Base-by-base conservation (phyloP, 1,139 yeast species). In the Geotrichum cucujoidarum region DNA sequence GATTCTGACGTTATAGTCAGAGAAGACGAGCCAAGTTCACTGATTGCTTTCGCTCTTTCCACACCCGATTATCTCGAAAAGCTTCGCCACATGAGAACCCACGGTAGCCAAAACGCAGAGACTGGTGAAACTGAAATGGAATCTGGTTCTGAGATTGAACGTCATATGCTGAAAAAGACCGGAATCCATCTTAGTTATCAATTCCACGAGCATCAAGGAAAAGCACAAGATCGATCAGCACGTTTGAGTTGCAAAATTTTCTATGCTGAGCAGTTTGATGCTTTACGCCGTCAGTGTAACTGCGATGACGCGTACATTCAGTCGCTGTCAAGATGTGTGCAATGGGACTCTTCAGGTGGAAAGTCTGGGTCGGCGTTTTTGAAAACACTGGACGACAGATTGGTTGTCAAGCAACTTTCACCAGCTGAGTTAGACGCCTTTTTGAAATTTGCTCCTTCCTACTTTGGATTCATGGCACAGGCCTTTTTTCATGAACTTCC, bases 331-430 rank as follows among this genome's bases (percentile, higher is more conserved):
- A 70, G 98, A 54, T 92, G 99, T 67, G 78, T 89, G 29, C 87
- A 89, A 63, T 94, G 97, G 97, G 92, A 92, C 60, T 84, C 95
- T 0, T 78, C 83, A 40, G 99, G 99, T 33, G 99, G 99, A 37
- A 92, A 92, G 64, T 86, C 95, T 64, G 97, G 97, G 0, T 86
- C 96, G 1, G 88, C 89, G 17, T 94, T 94, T 65, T 71, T 94
- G 66, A 94, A 92, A 62, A 94, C 98, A 61, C 20, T 50, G 45
- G 98, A 94, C 66, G 88, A 90, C 61, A 70, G 97, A 51, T 80
- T 90, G 56, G 87, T 94, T 47, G 81, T 94, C 39, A 94, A 94
- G 64, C 96, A 92, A 61, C 72, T 94, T 49, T 82, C 95, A 3
- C 87, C 85, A 57, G 75, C 85, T 1, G 99, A 94, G 66, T 71